Percentiles rank a stretch among this genome's conserved stretches.
Conservation (phyloP, 2,329 filamentous ascomycete genomes). For the Xylaria sp. region DNA sequence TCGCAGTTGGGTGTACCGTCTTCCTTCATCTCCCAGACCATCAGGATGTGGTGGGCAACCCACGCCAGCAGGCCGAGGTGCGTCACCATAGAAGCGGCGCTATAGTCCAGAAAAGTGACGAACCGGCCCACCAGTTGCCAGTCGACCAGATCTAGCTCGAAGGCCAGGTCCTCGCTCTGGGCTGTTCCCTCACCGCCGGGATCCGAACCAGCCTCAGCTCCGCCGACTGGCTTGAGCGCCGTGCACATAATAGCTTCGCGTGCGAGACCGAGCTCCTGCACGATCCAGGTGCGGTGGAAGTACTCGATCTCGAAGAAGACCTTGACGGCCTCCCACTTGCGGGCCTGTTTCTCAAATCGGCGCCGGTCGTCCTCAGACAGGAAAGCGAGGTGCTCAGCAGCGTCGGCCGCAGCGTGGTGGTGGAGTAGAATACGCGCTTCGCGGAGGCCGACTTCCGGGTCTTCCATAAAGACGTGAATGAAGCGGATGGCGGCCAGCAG, state of each 20-base stretch:
- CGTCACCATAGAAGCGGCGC: conserved; percentile 21
- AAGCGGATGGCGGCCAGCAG: conserved; percentile 17
- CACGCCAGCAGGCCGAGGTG: conserved; percentile 13
- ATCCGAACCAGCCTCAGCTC: neutral
- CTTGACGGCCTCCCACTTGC: conserved; percentile 20
- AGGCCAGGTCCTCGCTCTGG: neutral
- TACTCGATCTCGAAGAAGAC: conserved; percentile 26
- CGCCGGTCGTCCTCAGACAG: conserved; percentile 9
- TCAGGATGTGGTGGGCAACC: conserved; percentile 24
- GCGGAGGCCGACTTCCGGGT: conserved; percentile 19
- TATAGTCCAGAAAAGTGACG: conserved; percentile 16
- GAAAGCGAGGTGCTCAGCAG: conserved; percentile 7
- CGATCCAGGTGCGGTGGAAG: conserved; percentile 28
- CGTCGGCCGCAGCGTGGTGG: conserved; percentile 8
- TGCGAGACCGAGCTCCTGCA: conserved; percentile 23
- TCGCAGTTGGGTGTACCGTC: conserved; percentile 25
- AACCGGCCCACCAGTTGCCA: conserved; percentile 20
- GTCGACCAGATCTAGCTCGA: conserved; percentile 17
- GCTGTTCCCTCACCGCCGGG: neutral
- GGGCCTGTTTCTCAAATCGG: conserved; percentile 14
- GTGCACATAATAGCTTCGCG: conserved; percentile 24
- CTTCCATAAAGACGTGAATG: conserved; percentile 21
- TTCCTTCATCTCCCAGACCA: conserved; percentile 24
- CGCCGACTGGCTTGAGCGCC: conserved; percentile 10
- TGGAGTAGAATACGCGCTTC: conserved; percentile 19